These are phyloP conservation scores for Cyberlindnera bimundalis DNA, from an alignment of 805 yeast species.

Conservation along the genomic window DNA sequence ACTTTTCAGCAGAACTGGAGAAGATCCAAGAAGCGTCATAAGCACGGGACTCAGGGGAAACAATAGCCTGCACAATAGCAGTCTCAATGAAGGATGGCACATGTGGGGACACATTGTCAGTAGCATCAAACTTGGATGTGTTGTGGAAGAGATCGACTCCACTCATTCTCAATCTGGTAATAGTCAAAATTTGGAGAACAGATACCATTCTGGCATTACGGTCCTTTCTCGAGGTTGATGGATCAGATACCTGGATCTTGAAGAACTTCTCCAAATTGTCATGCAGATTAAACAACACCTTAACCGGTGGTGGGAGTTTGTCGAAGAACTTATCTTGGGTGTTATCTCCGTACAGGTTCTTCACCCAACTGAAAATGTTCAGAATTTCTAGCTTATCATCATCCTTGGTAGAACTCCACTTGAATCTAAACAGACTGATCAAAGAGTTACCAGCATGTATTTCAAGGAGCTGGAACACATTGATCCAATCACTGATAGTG, in stretches of 20 bases:
- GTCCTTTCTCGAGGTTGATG: conserved; percentile 50
- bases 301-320: conserved; percentile 66
- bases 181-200: conserved; percentile 59
- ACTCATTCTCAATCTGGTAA: conserved; percentile 66
- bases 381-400: conserved; percentile 57
- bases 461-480: conserved; percentile 70
- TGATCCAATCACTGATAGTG: conserved; percentile 73
- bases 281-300: conserved; percentile 64
- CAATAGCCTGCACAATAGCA: conserved; percentile 66
- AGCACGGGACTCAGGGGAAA: conserved; percentile 76
- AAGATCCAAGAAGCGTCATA: conserved; percentile 68
- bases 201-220: conserved; percentile 69
- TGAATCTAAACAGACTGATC: conserved; percentile 52
- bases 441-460: conserved; percentile 56
- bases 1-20: conserved; percentile 37
- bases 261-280: conserved; percentile 62
- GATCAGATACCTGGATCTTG: conserved; percentile 60
- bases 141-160: conserved; percentile 41
- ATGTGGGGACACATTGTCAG: conserved; percentile 37
- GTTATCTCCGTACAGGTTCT: conserved; percentile 46
- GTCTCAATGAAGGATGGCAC: conserved; percentile 86
- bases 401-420: conserved; percentile 33
- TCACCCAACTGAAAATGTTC: conserved; percentile 70
- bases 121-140: conserved; percentile 11
- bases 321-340: conserved; percentile 40